Base-by-base conservation (phyloP, 2,329 filamentous ascomycete species). In the Trichophyton rubrum region DNA sequence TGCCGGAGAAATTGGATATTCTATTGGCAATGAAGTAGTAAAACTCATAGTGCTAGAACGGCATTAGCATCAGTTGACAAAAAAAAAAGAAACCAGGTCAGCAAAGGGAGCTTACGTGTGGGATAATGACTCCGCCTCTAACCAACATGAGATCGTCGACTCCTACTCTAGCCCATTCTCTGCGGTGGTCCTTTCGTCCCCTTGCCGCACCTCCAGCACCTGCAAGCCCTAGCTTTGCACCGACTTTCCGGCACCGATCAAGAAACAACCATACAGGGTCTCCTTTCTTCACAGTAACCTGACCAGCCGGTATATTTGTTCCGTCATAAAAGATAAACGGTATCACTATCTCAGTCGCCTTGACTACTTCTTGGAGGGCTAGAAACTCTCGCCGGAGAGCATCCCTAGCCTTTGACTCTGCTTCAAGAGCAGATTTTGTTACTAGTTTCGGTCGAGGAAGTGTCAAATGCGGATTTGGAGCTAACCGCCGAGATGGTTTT, bases 271-370 rank as follows among this genome's bases (percentile, higher is more conserved):
- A 97, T 27, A 95, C 80, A 61, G 85, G 87, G 69, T 97, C 93
- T 8, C 93, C 92, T 74, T 99, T 99, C 73, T 90, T 95, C 58
- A 97, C 83, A 62, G 86, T 85, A 56, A 92, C 91, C 13, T 82
- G 82, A 1, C 92, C 91, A 15, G 90, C 90, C 0, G 91, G 88
- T 9, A 88, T 87, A 71, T 95, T 92, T 22, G 89, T 89, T 15
- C 93, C 93, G 67, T 97, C 92, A 75, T 96, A 97, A 71, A 97
- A 97, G 2, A 97, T 89, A 72, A 97, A 99, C 0, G 93, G 93
- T 35, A 99, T 86, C 15, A 88, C 81, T 60, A 99, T 88, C 69
- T 96, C 91, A 7, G 90, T 91, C 20, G 84, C 84, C 75, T 95
- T 96, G 65, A 97, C 88, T 0, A 85, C 84, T 63, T 95, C 89